phyloP scores from a whole-genome alignment of 78 protist genomes.

The Dictyostelium firmibasis region DNA sequence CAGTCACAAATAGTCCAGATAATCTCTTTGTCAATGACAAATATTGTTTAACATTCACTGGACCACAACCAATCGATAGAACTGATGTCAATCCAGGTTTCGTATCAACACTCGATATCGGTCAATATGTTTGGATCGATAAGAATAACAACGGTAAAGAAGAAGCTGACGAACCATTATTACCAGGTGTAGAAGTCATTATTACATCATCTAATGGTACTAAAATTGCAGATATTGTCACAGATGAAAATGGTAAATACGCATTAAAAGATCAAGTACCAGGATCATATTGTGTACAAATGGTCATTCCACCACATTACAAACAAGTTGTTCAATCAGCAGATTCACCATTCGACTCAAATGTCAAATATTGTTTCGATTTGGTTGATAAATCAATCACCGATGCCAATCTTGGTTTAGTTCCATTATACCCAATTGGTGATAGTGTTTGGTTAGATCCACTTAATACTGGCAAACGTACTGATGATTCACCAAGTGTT shows the following conservation, averaged over 20 bases:
- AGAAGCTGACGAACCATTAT: neutral
- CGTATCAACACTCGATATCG: neutral
- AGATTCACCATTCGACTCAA: neutral
- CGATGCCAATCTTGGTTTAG: neutral
- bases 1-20: neutral
- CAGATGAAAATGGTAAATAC: slow-evolving; percentile 17
- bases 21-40: neutral
- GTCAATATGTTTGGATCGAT: slow-evolving; percentile 19
- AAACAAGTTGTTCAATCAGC: neutral
- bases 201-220: slow-evolving; percentile 5
- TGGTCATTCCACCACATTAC: neutral
- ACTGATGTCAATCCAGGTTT: slow-evolving; percentile 1
- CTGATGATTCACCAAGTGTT: neutral
- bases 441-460: slow-evolving; percentile 10
- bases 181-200: neutral
- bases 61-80: neutral
- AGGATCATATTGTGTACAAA: slow-evolving; percentile 28
- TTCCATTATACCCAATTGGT: slow-evolving; percentile 7
- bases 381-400: neutral
- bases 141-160: neutral
- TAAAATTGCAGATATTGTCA: neutral
- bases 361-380: neutral
- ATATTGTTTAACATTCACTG: neutral
- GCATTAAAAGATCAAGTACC: neutral
- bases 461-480: neutral